A percentile compares a stretch with the other conserved stretches of the same genome.
Conservation (phyloP, 768 basidiomycete species). For the Hericium coralloides region DNA sequence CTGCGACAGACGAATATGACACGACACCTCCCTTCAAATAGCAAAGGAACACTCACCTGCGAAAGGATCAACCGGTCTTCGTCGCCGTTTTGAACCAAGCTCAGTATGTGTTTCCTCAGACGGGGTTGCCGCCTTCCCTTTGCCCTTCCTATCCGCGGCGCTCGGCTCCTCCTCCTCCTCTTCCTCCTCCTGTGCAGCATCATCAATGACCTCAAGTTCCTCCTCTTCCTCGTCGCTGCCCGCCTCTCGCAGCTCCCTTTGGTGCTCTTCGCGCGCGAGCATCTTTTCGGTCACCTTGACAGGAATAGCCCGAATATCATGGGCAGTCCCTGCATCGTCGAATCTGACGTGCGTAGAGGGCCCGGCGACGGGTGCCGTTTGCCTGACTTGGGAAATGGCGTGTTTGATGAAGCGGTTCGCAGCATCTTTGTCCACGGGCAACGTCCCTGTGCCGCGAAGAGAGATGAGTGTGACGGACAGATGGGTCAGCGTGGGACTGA, state of each 20-base stretch:
- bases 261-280: conserved; percentile 57
- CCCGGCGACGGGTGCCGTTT: conserved; percentile 7
- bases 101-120: not conserved
- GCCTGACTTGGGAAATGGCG: conserved; percentile 59
- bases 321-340: conserved; percentile 4
- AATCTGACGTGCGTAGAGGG: conserved; percentile 12
- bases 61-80: conserved; percentile 55
- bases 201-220: conserved; percentile 29
- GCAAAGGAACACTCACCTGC: conserved; percentile 35
- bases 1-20: conserved; percentile 12
- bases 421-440: conserved; percentile 66
- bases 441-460: conserved; percentile 23
- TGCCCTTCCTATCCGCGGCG: conserved; percentile 13
- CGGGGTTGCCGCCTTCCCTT: conserved; percentile 14
- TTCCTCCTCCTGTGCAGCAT: conserved; percentile 29
- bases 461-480: not conserved
- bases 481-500: conserved; percentile 21
- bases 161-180: conserved; percentile 18
- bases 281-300: conserved; percentile 64
- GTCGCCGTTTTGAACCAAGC: conserved; percentile 34
- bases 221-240: conserved; percentile 23
- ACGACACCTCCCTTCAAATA: not conserved
- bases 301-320: conserved; percentile 28
- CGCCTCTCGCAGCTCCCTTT: conserved; percentile 40
- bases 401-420: conserved; percentile 79